Percentiles rank a stretch among this genome's conserved stretches.
phyloP scores from a whole-genome alignment of 208 protist species.

The Trypanosoma lewisi region DNA sequence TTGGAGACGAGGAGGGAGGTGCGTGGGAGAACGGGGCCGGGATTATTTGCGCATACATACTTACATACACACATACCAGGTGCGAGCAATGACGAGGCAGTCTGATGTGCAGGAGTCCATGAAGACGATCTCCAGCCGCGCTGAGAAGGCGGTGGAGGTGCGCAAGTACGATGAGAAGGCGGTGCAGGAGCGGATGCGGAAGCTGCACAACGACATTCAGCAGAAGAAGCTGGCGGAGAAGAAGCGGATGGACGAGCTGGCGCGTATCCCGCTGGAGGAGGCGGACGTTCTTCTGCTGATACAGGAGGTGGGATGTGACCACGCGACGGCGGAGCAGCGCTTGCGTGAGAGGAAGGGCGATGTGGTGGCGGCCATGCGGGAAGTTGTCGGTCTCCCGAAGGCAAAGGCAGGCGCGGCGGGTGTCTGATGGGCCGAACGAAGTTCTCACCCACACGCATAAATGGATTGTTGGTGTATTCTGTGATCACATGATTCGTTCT shows the following conservation, averaged over 20 bases:
- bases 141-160: slow-evolving; percentile 66
- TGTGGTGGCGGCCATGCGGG: slow-evolving; percentile 51
- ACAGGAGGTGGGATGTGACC: slow-evolving; percentile 33
- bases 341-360: slow-evolving; percentile 69
- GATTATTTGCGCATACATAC: too few relatives aligned
- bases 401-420: slow-evolving; percentile 15
- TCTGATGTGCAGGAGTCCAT: slow-evolving; percentile 78
- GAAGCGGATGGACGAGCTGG: slow-evolving; percentile 48
- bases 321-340: slow-evolving; percentile 31
- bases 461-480: neutral
- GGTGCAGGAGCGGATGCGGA: slow-evolving; percentile 64
- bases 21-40: too few relatives aligned
- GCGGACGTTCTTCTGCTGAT: slow-evolving; percentile 56
- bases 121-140: slow-evolving; percentile 58
- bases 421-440: neutral
- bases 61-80: too few relatives aligned
- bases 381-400: slow-evolving; percentile 66
- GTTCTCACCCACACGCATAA: neutral
- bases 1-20: too few relatives aligned
- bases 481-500: neutral
- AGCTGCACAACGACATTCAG: slow-evolving; percentile 58
- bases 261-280: slow-evolving; percentile 35
- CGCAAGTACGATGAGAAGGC: slow-evolving; percentile 73
- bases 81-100: slow-evolving; percentile 66
- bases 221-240: slow-evolving; percentile 61